A percentile compares a stretch with the other conserved stretches of the same genome.
These are phyloP conservation scores for Stentor roeselii DNA, from an alignment of 73 alveolate genomes.

Conservation along the genomic window DNA sequence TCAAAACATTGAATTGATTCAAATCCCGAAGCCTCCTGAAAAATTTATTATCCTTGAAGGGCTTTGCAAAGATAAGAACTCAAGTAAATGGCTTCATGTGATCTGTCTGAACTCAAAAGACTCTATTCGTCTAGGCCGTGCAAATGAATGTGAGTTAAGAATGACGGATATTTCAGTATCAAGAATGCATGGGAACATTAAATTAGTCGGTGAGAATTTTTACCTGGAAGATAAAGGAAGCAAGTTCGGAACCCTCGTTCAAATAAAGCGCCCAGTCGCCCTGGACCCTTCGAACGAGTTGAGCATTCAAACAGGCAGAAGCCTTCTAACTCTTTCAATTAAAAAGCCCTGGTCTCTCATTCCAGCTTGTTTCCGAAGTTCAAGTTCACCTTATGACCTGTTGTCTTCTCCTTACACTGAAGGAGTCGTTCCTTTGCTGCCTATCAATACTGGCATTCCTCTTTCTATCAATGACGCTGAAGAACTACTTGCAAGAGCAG, in stretches of 20 bases:
- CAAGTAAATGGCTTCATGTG: background rate
- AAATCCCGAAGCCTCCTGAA: constrained; percentile 40
- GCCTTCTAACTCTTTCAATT: background rate
- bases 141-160: constrained; percentile 45
- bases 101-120: constrained; percentile 19
- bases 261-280: constrained; percentile 30
- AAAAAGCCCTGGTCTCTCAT: constrained; percentile 22
- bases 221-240: constrained; percentile 25
- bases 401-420: background rate
- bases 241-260: constrained; percentile 35
- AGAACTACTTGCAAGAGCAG: constrained; percentile 1
- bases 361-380: constrained; percentile 31
- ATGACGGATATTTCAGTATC: constrained; percentile 48
- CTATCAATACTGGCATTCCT: constrained; percentile 32
- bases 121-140: constrained; percentile 41
- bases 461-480: constrained; percentile 15
- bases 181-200: constrained; percentile 38
- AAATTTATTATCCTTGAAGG: constrained; percentile 28
- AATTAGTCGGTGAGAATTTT: background rate
- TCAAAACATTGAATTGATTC: constrained; percentile 35
- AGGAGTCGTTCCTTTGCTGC: constrained; percentile 8
- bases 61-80: constrained; percentile 25
- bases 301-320: constrained; percentile 31
- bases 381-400: background rate
- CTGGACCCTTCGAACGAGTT: background rate